Evolutionary conservation across 306 rosid genomes (phyloP).

Genomic region (Glycine latifolia): DNA sequence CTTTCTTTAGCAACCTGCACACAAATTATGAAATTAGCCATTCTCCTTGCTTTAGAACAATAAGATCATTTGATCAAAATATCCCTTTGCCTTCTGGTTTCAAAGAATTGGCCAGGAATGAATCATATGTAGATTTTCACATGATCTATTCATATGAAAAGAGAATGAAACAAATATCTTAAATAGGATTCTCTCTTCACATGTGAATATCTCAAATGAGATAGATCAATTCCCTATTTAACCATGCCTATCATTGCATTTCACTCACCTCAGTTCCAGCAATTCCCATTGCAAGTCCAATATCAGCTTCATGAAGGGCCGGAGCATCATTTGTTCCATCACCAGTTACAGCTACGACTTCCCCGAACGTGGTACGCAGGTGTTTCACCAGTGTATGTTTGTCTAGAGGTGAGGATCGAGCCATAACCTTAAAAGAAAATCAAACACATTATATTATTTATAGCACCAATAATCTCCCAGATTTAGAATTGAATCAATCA

Average conservation of each 20-base stretch:
- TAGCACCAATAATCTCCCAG: too few species aligned
- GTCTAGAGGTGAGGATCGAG: slow-evolving; percentile 95
- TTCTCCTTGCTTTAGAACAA: slow-evolving; percentile 11
- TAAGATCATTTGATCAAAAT: slow-evolving; percentile 4
- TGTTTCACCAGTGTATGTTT: slow-evolving; percentile 91
- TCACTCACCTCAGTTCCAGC: slow-evolving; percentile 93
- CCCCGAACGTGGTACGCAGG: slow-evolving; percentile 81
- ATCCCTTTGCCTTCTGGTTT: too few species aligned
- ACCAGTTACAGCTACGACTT: slow-evolving; percentile 98
- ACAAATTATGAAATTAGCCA: slow-evolving; percentile 36
- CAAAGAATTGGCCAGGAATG: too few species aligned
- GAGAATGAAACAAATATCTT: background rate
- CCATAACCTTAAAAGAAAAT: slow-evolving; percentile 79
- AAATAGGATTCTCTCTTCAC: slow-evolving; percentile 1
- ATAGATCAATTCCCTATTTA: background rate
- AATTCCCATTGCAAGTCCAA: slow-evolving; percentile 99
- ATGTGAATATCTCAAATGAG: background rate
- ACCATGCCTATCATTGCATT: slow-evolving; percentile 12
- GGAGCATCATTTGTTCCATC: slow-evolving; percentile 99
- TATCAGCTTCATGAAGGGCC: slow-evolving; percentile 99
- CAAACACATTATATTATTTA: background rate
- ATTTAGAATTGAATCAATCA: too few species aligned
- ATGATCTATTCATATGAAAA: too few species aligned
- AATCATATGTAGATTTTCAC: too few species aligned
- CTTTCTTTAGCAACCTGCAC: slow-evolving; percentile 96